phyloP scores from a whole-genome alignment of 2,329 filamentous ascomycete species.

The Dryadomyces quercus-mongolicae region DNA sequence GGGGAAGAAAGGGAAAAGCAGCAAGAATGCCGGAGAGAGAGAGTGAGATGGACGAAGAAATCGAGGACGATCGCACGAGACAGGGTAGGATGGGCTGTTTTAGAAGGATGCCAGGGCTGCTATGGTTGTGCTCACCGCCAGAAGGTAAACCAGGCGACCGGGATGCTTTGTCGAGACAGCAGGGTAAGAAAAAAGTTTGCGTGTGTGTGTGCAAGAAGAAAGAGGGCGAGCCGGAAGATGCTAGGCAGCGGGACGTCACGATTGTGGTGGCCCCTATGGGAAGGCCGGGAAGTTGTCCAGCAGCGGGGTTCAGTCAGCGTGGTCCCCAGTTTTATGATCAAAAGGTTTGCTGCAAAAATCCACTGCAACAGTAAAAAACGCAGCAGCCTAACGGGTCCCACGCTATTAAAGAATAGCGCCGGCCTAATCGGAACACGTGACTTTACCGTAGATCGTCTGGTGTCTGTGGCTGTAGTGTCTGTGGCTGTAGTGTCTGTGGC shows the following conservation, averaged over 20 bases:
- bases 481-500: not conserved
- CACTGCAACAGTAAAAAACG: not conserved
- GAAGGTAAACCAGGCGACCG: not conserved
- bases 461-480: no score
- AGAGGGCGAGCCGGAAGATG: not conserved
- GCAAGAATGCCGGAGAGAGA: not conserved
- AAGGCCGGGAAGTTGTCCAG: not conserved
- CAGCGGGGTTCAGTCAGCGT: not conserved
- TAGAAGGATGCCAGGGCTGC: not conserved
- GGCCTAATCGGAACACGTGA: not conserved
- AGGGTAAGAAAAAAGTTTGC: not conserved
- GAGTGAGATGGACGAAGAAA: not conserved
- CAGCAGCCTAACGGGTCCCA: not conserved
- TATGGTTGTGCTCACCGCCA: not conserved
- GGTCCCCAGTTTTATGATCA: not conserved
- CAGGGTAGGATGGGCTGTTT: not conserved
- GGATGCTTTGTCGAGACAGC: not conserved
- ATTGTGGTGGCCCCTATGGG: not conserved
- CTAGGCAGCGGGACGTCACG: slow-evolving; percentile 1
- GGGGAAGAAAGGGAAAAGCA: not conserved
- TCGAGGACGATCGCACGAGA: not conserved
- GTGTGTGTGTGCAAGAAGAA: not conserved
- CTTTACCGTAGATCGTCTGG: not conserved
- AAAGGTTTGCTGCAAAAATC: not conserved
- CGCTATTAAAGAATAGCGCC: not conserved